These are phyloP conservation scores for Eremothecium cymbalariae DNA, from an alignment of 1,139 yeast species.

Conservation along the genomic window DNA sequence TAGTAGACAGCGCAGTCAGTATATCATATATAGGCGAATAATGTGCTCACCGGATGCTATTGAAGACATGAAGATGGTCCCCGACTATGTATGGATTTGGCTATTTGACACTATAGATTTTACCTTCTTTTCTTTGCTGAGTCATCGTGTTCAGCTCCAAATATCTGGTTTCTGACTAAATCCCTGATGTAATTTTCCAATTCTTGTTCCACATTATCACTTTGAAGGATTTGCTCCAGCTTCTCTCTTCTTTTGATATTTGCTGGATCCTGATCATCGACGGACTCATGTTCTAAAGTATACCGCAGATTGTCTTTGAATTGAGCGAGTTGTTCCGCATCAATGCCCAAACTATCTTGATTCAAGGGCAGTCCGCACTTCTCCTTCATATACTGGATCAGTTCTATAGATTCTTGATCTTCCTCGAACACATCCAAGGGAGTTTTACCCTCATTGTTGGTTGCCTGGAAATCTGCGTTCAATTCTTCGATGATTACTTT, in stretches of 20 bases:
- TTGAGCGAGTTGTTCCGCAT: conserved; percentile 39
- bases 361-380: conserved; percentile 34
- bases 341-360: conserved; percentile 35
- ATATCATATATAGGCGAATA: too few relatives aligned
- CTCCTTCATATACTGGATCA: conserved; percentile 52
- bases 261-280: conserved; percentile 35
- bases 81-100: too few relatives aligned
- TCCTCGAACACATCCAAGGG: conserved; percentile 64
- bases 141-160: conserved; percentile 14
- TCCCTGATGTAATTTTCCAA: conserved; percentile 58
- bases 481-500: conserved; percentile 54
- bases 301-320: conserved; percentile 43
- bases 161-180: conserved; percentile 49
- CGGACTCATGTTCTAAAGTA: conserved; percentile 42
- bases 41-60: too few relatives aligned
- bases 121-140: conserved; percentile 11
- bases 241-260: conserved; percentile 51
- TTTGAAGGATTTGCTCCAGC: conserved; percentile 61
- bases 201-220: conserved; percentile 74
- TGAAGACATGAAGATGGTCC: too few relatives aligned
- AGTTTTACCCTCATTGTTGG: conserved; percentile 67
- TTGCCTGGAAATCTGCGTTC: conserved; percentile 54
- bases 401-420: conserved; percentile 78
- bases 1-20: too few relatives aligned
- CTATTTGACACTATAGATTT: too few relatives aligned